phyloP scores from a whole-genome alignment of 495 filamentous ascomycete species.

The Penicillium atrosanguineum region DNA sequence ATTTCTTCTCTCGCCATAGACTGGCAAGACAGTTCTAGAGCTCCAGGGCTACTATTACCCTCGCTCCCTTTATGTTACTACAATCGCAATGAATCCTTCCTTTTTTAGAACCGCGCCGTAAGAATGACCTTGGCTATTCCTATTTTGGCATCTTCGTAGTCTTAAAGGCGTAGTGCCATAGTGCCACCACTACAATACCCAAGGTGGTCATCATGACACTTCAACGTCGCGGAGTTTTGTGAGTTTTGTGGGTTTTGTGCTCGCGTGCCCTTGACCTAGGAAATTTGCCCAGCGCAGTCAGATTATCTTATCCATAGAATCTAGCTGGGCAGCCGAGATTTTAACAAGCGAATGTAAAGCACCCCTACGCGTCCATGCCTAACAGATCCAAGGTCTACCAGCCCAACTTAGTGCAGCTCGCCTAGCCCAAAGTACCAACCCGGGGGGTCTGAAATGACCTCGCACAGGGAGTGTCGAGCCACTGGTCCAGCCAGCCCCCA shows the following conservation, averaged over 20 bases:
- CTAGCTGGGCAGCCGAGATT: too few species aligned
- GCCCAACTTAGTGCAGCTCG: neutral
- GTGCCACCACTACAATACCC: neutral
- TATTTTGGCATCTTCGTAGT: neutral
- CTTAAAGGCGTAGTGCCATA: neutral
- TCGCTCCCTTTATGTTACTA: slow-evolving; percentile 7
- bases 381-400: neutral
- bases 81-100: slow-evolving; percentile 1
- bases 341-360: neutral
- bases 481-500: neutral
- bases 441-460: neutral
- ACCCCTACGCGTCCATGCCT: neutral
- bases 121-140: neutral
- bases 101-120: neutral
- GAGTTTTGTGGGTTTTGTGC: neutral
- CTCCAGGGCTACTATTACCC: slow-evolving; percentile 30
- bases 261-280: too few species aligned
- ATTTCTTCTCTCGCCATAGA: slow-evolving; percentile 16
- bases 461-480: neutral
- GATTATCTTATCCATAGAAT: too few species aligned
- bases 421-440: too few species aligned
- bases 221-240: neutral
- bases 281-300: too few species aligned
- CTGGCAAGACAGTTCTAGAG: slow-evolving; percentile 18
- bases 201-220: neutral